Evolutionary conservation across 1,284 basidiomycete species (phyloP).

Genomic region (Microstroma glucosiphilum): DNA sequence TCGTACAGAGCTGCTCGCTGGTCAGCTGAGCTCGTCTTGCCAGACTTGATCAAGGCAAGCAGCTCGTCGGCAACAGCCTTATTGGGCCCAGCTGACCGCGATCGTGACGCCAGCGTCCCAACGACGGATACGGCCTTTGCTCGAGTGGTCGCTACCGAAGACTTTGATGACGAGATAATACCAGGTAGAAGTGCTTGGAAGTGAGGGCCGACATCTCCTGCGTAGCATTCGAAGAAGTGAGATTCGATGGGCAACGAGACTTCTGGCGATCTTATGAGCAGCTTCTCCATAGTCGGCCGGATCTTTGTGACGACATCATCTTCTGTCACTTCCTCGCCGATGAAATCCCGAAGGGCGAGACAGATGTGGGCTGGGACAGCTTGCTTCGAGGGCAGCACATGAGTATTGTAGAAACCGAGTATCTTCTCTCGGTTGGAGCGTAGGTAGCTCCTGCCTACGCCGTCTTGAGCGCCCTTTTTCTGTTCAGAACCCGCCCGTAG

Average conservation of each 20-base stretch:
- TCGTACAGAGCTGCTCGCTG: constrained; percentile 31
- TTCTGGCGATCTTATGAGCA: constrained; percentile 46
- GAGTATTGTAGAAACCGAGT: constrained; percentile 34
- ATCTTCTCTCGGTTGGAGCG: constrained; percentile 21
- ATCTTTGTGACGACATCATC: constrained; percentile 28
- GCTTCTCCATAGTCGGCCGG: constrained; percentile 45
- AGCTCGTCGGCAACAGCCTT: constrained; percentile 23
- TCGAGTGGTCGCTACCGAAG: constrained; percentile 31
- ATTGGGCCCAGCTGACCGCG: background rate
- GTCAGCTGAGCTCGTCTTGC: constrained; percentile 33
- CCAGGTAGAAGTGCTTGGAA: constrained; percentile 24
- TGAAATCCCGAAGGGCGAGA: constrained; percentile 32
- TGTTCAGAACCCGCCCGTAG: constrained; percentile 32
- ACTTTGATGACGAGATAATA: constrained; percentile 32
- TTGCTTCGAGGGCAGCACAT: constrained; percentile 37
- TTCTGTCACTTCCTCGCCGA: constrained; percentile 25
- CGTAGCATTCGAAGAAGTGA: constrained; percentile 24
- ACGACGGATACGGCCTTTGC: constrained; percentile 25
- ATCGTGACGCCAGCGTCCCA: constrained; percentile 14
- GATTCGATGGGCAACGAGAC: constrained; percentile 28
- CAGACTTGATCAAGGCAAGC: constrained; percentile 26
- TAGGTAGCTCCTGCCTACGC: constrained; percentile 27
- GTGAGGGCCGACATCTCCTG: constrained; percentile 23
- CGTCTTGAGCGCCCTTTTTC: constrained; percentile 26
- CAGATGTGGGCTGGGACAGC: constrained; percentile 23